phyloP scores from a whole-genome alignment of 805 yeast species.

The Cyberlindnera saturnus region DNA sequence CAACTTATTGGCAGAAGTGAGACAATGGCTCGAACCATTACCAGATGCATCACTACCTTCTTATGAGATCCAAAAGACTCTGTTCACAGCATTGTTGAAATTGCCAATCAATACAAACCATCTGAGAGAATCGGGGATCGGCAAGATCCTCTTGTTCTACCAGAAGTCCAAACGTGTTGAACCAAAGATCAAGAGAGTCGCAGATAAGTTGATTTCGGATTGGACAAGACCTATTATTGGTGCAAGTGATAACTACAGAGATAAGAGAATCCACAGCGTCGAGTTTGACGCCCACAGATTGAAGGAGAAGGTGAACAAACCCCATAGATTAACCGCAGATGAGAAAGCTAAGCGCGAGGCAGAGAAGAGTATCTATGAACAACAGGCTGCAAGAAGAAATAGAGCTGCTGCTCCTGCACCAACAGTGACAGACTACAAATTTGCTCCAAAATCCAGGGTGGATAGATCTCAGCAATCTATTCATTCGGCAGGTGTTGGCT shows the following conservation, averaged over 20 bases:
- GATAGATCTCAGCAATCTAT: constrained; percentile 31
- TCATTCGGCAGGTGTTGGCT: constrained; percentile 42
- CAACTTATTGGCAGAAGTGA: constrained; percentile 84
- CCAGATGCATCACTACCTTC: constrained; percentile 99
- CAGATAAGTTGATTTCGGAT: constrained; percentile 87
- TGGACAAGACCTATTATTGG: constrained; percentile 99
- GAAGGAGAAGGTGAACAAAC: constrained; percentile 9
- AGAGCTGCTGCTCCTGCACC: constrained; percentile 96
- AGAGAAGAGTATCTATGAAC: constrained; percentile 69
- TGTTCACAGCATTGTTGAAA: constrained; percentile 65
- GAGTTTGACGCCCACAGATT: constrained; percentile 49
- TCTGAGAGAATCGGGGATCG: constrained; percentile 88
- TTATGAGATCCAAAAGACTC: constrained; percentile 86
- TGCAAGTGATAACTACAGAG: constrained; percentile 89
- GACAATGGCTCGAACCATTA: constrained; percentile 96
- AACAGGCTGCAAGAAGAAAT: constrained; percentile 83
- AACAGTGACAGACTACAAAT: constrained; percentile 79
- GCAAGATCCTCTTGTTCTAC: constrained; percentile 88
- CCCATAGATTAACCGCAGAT: constrained; percentile 2
- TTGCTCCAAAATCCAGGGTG: constrained; percentile 77
- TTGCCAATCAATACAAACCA: constrained; percentile 95
- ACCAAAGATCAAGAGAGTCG: constrained; percentile 75
- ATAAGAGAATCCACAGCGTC: constrained; percentile 64
- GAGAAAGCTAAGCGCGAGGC: constrained; percentile 21
- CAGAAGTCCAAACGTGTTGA: constrained; percentile 89